Conservation (phyloP, 2,329 filamentous ascomycete species). For the Tolypocladium album region DNA sequence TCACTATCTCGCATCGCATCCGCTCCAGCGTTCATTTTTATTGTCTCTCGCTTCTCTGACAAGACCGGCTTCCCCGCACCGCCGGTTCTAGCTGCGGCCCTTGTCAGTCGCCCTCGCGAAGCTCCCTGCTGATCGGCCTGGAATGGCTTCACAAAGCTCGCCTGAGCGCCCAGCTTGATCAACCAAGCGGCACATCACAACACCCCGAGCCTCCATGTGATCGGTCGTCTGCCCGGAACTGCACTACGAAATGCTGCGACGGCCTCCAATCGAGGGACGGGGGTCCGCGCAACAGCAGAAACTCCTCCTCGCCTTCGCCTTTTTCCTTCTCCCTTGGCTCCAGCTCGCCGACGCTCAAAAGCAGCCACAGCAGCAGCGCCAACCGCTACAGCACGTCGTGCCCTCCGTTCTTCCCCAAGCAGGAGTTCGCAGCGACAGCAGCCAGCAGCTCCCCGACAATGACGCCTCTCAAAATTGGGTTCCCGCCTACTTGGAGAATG, state of each 20-base stretch:
- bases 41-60: not conserved
- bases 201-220: constrained; percentile 7
- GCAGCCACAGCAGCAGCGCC: constrained; percentile 37
- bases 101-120: not conserved
- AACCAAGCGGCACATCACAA: constrained; percentile 1
- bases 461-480: constrained; percentile 17
- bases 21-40: not conserved
- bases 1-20: not conserved
- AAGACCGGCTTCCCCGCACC: not conserved
- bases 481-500: constrained; percentile 8
- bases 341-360: constrained; percentile 46
- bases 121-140: not conserved
- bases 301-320: constrained; percentile 43
- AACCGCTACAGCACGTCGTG: not conserved
- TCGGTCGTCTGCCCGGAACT: not conserved
- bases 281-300: constrained; percentile 34
- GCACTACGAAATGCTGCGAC: constrained; percentile 44
- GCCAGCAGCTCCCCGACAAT: constrained; percentile 16
- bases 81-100: not conserved
- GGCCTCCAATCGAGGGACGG: constrained; percentile 48
- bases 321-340: constrained; percentile 45
- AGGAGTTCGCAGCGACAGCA: constrained; percentile 10
- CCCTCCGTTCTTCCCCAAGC: not conserved
- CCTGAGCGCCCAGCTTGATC: not conserved
- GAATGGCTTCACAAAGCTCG: constrained; percentile 5